phyloP scores from a whole-genome alignment of 305 asterid genomes.

The Fraxinus sp. region DNA sequence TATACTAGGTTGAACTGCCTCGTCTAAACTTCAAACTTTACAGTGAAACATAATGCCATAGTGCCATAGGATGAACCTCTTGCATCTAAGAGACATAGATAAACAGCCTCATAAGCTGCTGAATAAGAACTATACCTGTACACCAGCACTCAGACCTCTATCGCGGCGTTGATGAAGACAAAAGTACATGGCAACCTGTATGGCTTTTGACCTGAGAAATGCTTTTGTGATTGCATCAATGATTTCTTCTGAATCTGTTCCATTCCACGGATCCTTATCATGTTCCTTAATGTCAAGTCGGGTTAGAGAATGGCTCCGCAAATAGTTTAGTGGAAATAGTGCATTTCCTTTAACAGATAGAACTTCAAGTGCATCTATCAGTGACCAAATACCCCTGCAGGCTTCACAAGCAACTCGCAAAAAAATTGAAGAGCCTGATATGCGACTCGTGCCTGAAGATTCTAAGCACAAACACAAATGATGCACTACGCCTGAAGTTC shows the following conservation, averaged over 20 bases:
- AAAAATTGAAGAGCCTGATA: slow-evolving; percentile 84
- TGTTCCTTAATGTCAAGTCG: slow-evolving; percentile 54
- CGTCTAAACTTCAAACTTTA: neutral
- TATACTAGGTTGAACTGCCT: neutral
- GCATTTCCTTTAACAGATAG: slow-evolving; percentile 47
- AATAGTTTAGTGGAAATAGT: slow-evolving; percentile 64
- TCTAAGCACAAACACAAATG: slow-evolving; percentile 75
- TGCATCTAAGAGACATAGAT: neutral
- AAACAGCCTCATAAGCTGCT: slow-evolving; percentile 16
- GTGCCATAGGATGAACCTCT: slow-evolving; percentile 12
- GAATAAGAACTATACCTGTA: slow-evolving; percentile 60
- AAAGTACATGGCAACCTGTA: slow-evolving; percentile 80
- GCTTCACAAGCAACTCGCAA: slow-evolving; percentile 94
- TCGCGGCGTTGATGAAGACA: slow-evolving; percentile 92
- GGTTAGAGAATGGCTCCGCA: slow-evolving; percentile 51
- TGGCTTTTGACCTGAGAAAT: slow-evolving; percentile 81
- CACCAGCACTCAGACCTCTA: slow-evolving; percentile 60
- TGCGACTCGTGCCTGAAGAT: slow-evolving; percentile 79
- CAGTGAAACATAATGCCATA: slow-evolving; percentile 10
- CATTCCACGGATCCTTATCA: slow-evolving; percentile 44
- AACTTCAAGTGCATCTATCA: slow-evolving; percentile 73
- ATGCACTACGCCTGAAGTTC: slow-evolving; percentile 62
- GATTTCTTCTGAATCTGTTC: slow-evolving; percentile 48
- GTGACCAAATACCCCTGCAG: slow-evolving; percentile 82
- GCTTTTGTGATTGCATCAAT: slow-evolving; percentile 67